phyloP scores from a whole-genome alignment of 345 rosid species.

The Psidium friedrichsthalianum region DNA sequence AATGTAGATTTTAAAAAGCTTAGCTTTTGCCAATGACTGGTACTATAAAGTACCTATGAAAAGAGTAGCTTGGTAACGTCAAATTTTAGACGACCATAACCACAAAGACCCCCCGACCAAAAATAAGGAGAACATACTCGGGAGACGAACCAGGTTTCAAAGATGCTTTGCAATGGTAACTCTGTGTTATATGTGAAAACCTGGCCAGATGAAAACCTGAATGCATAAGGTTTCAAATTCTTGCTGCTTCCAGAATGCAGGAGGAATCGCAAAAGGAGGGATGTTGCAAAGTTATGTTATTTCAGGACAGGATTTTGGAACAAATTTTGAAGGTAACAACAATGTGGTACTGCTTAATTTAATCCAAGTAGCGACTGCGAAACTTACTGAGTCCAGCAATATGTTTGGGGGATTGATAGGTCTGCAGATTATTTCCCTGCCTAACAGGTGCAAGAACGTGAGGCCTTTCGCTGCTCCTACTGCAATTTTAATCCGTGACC shows the following conservation, averaged over 20 bases:
- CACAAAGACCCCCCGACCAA: neutral
- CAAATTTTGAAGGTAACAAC: neutral
- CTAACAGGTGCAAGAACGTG: conserved; percentile 2
- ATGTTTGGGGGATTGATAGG: conserved; percentile 6
- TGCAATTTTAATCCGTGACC: neutral
- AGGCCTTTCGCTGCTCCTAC: conserved; percentile 6
- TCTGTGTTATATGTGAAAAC: no score
- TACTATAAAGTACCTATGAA: neutral
- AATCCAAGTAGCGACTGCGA: neutral
- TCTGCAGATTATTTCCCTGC: neutral
- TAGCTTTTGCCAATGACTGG: neutral
- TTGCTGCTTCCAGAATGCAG: no score
- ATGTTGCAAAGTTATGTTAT: neutral
- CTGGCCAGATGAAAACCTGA: no score
- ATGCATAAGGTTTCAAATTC: no score
- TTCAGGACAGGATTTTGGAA: neutral
- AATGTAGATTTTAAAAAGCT: no score
- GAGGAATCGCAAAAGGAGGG: neutral
- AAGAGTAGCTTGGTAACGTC: neutral
- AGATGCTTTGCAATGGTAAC: neutral
- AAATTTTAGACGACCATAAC: neutral
- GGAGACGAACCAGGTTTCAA: neutral
- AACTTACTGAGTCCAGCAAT: conserved; percentile 4
- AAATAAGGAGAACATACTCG: neutral
- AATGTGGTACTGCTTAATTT: neutral